Evolutionary conservation across 768 basidiomycete species (phyloP), one percentile per base, ranked within the genome.

Genomic region (Naematelia encephala): DNA sequence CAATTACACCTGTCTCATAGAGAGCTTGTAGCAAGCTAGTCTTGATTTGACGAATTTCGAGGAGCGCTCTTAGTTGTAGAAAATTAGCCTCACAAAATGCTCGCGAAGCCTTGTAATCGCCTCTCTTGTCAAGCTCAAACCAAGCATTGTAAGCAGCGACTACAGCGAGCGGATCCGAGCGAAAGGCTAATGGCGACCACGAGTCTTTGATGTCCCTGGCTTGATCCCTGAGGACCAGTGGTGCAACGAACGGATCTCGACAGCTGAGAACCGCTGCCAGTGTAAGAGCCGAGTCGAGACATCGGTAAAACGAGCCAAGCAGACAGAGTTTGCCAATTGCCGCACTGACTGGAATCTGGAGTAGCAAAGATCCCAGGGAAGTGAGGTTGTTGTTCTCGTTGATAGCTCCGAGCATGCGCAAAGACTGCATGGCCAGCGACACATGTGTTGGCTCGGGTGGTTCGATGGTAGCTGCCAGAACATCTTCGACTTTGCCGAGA

Each of bases 301-400:
- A 96, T 59, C 88, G 85, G 85, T 94, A 94, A 81, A 96, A 89
- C 70, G 86, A 85, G 16, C 93, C 93, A 75, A 87, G 91, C 3
- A 97, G 81, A 53, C 91, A 87, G 50, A 97, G 80, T 57, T 91
- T 86, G 51, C 91, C 93, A 79, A 97, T 85, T 59, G 90, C 88
- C 0, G 85, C 89, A 52, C 96, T 91, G 42, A 96, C 85, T 2
- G 93, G 93, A 0, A 96, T 79, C 69, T 92, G 88, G 12, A 93
- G 83, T 22, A 97, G 82, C 13, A 97, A 88, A 21, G 86, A 84
- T 14, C 93, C 93, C 13, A 97, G 84, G 1, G 91, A 85, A 0
- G 91, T 94, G 46, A 96, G 79, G 57, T 86, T 85, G 45, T 70
- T 57, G 66, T 89, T 84, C 50, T 82, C 80, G 73, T 92, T 89